phyloP scores from a whole-genome alignment of 2,329 filamentous ascomycete genomes.

The Venturia effusa region DNA sequence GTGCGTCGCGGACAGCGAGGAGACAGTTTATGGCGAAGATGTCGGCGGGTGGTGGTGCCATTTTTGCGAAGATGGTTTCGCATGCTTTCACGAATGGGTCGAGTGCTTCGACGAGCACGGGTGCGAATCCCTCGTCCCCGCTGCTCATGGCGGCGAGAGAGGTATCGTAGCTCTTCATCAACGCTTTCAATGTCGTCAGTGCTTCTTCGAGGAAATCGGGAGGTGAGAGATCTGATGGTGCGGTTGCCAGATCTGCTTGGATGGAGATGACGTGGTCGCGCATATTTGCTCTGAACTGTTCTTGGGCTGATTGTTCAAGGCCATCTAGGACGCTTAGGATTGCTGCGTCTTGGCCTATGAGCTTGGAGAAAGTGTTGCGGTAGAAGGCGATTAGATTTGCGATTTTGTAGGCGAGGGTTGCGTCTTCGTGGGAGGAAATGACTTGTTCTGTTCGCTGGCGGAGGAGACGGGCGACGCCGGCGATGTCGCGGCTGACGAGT shows the following conservation, averaged over 20 bases:
- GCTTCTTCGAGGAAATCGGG: conserved; percentile 75
- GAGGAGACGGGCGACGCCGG: conserved; percentile 72
- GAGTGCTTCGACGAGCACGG: conserved; percentile 66
- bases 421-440: conserved; percentile 84
- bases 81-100: conserved; percentile 78
- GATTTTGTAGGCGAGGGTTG: conserved; percentile 78
- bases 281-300: conserved; percentile 72
- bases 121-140: conserved; percentile 59
- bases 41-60: conserved; percentile 48
- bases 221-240: conserved; percentile 61
- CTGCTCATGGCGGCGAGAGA: conserved; percentile 51
- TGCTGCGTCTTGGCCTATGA: conserved; percentile 58
- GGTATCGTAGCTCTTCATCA: conserved; percentile 81
- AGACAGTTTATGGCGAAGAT: conserved; percentile 69
- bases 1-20: conserved; percentile 43
- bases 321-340: conserved; percentile 58
- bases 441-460: conserved; percentile 84
- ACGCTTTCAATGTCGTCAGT: conserved; percentile 62
- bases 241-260: conserved; percentile 59
- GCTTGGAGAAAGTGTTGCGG: conserved; percentile 67
- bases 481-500: conserved; percentile 76
- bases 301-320: conserved; percentile 65
- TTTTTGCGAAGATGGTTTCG: conserved; percentile 52
- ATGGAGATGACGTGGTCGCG: conserved; percentile 68
- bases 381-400: conserved; percentile 88